Evolutionary conservation across 2,329 filamentous ascomycete species (phyloP), one percentile per base, ranked within the genome.

Genomic region (Phaeosphaeriaceae sp.): DNA sequence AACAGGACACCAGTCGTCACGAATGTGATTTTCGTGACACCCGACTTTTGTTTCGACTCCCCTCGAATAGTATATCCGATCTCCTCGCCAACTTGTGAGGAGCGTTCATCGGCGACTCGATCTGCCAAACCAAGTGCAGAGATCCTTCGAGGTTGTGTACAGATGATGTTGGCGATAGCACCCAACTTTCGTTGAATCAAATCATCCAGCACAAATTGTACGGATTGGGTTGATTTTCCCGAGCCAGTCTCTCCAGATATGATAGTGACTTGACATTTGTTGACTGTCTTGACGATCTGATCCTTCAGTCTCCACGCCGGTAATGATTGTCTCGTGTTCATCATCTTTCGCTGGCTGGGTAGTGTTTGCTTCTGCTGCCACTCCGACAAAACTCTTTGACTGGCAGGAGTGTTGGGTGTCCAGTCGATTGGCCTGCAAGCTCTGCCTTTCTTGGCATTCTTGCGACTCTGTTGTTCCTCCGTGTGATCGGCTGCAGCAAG

Each of bases 191-290:
- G 85, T 61, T 86, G 84, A 68, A 97, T 97, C 63, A 98, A 82
- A 68, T 98, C 92, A 70, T 99, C 95, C 1, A 99, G 84, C 46
- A 99, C 85, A 77, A 98, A 99, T 76, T 99, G 95, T 32, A 98
- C 93, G 2, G 93, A 95, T 77, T 99, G 95, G 0, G 95, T 98
- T 50, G 92, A 97, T 79, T 99, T 99, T 73, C 95, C 95, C 19
- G 93, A 97, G 54, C 95, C 95, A 3, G 95, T 99, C 79, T 98
- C 95, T 67, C 95, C 95, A 46, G 94, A 96, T 68, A 99, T 95
- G 70, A 99, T 97, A 0, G 93, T 97, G 52, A 99, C 93, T 77
- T 97, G 90, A 71, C 94, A 88, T 4, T 84, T 81, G 44, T 85
- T 85, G 50, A 99, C 91, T 0, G 91, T 91, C 21, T 86, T 77